A percentile compares a stretch with the other conserved stretches of the same genome.
Conservation (phyloP, 306 rosid species). For the Prunus salicina region DNA sequence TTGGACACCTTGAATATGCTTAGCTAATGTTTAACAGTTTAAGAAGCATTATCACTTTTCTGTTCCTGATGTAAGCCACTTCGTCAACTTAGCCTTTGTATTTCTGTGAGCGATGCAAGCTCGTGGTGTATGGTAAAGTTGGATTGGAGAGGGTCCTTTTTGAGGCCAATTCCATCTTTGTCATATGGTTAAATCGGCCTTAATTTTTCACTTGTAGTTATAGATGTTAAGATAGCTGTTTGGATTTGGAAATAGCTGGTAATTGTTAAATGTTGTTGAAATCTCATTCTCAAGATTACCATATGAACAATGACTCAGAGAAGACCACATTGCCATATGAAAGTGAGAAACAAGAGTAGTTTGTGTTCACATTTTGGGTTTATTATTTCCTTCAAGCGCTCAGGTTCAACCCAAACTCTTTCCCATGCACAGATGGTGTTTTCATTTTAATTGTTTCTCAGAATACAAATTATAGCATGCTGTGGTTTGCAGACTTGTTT, state of each 20-base stretch:
- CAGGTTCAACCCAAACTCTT: background rate
- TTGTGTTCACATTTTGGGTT: background rate
- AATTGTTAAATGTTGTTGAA: background rate
- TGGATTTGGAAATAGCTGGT: background rate
- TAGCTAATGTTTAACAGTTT: background rate
- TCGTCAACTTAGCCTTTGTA: background rate
- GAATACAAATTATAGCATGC: background rate
- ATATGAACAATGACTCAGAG: background rate
- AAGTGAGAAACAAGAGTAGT: background rate
- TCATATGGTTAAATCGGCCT: background rate
- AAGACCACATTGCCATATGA: background rate
- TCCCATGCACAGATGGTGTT: background rate
- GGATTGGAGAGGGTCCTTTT: background rate
- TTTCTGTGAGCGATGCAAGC: slow-evolving; percentile 3
- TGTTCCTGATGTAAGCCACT: background rate
- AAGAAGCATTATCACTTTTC: background rate
- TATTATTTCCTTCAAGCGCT: background rate
- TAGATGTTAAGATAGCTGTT: background rate
- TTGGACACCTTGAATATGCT: background rate
- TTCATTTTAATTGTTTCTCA: background rate
- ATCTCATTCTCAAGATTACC: background rate
- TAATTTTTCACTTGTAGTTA: background rate
- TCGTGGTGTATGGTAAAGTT: background rate
- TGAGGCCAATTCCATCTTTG: background rate
- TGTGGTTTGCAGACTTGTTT: slow-evolving; percentile 7